Evolutionary conservation across 2,329 filamentous ascomycete species (phyloP).

Genomic region (Niveomyces coronatus): DNA sequence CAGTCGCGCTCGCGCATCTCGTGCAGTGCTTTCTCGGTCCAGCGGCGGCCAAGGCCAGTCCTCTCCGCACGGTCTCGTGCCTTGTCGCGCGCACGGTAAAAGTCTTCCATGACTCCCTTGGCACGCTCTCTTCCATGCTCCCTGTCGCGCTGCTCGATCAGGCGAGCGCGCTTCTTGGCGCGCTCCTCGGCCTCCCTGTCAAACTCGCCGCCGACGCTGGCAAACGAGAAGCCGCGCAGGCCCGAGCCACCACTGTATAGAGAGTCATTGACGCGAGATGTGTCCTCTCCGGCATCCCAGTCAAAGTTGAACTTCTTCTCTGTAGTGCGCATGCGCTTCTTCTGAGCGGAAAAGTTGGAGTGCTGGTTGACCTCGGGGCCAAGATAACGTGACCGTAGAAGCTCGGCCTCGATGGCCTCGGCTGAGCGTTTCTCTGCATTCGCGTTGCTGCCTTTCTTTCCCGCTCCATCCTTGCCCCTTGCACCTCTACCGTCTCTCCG

Average conservation of each 20-base stretch:
- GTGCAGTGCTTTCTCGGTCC: conserved; percentile 84
- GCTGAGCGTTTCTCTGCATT: conserved; percentile 29
- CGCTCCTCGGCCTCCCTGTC: conserved; percentile 46
- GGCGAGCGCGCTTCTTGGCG: conserved; percentile 49
- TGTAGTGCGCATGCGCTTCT: conserved; percentile 85
- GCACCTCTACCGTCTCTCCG: conserved; percentile 39
- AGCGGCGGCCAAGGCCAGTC: conserved; percentile 79
- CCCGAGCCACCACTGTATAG: conserved; percentile 44
- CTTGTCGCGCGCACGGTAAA: conserved; percentile 50
- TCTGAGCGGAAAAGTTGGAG: conserved; percentile 86
- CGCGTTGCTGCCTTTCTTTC: conserved; percentile 26
- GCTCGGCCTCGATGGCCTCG: conserved; percentile 60
- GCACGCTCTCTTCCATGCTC: conserved; percentile 71
- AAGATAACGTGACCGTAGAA: conserved; percentile 78
- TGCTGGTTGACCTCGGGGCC: conserved; percentile 74
- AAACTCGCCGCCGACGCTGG: conserved; percentile 39
- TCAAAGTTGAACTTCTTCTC: conserved; percentile 99
- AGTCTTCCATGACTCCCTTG: conserved; percentile 70
- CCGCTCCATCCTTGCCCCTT: conserved; percentile 11
- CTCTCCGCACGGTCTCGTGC: conserved; percentile 62
- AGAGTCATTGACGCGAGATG: conserved; percentile 56
- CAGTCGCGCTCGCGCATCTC: conserved; percentile 97
- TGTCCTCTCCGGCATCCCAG: conserved; percentile 94
- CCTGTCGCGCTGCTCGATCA: conserved; percentile 62
- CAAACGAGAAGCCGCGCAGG: conserved; percentile 28